These are phyloP conservation scores for Penicillium herquei DNA, from an alignment of 495 filamentous ascomycete species.

Conservation along the genomic window DNA sequence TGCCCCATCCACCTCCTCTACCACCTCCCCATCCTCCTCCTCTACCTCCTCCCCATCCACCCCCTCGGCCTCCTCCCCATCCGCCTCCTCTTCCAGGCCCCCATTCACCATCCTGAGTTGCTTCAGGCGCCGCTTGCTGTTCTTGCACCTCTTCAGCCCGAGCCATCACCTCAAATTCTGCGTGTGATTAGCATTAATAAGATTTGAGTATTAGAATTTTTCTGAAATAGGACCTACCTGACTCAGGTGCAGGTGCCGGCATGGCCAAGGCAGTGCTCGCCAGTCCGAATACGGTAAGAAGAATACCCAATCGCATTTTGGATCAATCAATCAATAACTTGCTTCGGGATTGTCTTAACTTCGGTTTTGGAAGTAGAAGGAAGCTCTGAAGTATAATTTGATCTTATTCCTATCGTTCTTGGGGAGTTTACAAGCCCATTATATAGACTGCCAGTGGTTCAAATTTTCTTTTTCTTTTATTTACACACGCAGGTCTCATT, in stretches of 20 bases:
- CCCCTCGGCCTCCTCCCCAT: background rate
- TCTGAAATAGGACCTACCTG: too few species aligned
- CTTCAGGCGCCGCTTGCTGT: background rate
- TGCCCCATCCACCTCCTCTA: background rate
- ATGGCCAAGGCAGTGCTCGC: background rate
- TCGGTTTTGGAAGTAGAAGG: background rate
- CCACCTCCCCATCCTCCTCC: background rate
- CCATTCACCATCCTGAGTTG: background rate
- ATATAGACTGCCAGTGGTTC: too few species aligned
- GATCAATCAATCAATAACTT: background rate
- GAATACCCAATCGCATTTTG: background rate
- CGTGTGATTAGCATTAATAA: background rate
- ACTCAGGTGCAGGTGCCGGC: too few species aligned
- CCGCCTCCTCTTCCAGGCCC: background rate
- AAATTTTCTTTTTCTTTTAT: too few species aligned
- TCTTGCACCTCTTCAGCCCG: background rate
- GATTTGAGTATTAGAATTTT: too few species aligned
- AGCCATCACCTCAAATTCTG: background rate
- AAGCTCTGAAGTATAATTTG: too few species aligned
- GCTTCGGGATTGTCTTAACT: background rate
- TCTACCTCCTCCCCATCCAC: background rate
- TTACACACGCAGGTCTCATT: too few species aligned
- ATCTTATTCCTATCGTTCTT: too few species aligned
- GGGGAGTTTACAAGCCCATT: too few species aligned
- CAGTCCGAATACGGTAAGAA: background rate